Conservation (phyloP, 805 yeast genomes). For the Kluyveromyces aestuarii region DNA sequence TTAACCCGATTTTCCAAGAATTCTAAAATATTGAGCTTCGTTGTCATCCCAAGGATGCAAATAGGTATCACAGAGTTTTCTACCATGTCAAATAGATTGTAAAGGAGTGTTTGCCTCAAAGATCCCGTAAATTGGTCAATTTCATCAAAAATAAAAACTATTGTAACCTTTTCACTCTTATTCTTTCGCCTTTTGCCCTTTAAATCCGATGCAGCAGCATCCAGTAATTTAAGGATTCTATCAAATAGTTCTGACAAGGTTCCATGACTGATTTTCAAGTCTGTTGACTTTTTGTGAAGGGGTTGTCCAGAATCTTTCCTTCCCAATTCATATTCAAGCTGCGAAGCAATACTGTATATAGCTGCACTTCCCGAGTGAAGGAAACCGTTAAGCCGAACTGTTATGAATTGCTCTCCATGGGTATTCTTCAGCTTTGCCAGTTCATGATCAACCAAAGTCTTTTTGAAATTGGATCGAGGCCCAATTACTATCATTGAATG, state of each 20-base stretch:
- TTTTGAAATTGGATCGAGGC: conserved; percentile 71
- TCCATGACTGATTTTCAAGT: conserved; percentile 35
- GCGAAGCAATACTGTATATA: conserved; percentile 76
- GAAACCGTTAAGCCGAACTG: conserved; percentile 58
- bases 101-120: conserved; percentile 72
- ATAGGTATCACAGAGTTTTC: conserved; percentile 64
- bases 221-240: conserved; percentile 45
- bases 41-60: conserved; percentile 71
- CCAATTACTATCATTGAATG: conserved; percentile 78
- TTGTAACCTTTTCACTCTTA: conserved; percentile 36
- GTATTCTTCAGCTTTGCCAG: conserved; percentile 34
- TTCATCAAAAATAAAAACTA: conserved; percentile 77
- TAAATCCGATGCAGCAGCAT: conserved; percentile 24
- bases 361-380: conserved; percentile 71
- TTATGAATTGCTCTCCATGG: conserved; percentile 44
- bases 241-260: conserved; percentile 54
- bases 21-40: conserved; percentile 69
- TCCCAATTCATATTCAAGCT: conserved; percentile 46
- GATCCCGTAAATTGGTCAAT: conserved; percentile 69
- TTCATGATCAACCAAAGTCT: conserved; percentile 51
- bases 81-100: conserved; percentile 81
- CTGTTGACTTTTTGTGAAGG: not conserved
- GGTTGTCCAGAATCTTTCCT: not conserved
- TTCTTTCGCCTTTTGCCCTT: conserved; percentile 8
- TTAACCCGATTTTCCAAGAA: conserved; percentile 84